A percentile compares a stretch with the other conserved stretches of the same genome.
Conservation (phyloP, 2,329 filamentous ascomycete genomes). For the Shiraia sp. region DNA sequence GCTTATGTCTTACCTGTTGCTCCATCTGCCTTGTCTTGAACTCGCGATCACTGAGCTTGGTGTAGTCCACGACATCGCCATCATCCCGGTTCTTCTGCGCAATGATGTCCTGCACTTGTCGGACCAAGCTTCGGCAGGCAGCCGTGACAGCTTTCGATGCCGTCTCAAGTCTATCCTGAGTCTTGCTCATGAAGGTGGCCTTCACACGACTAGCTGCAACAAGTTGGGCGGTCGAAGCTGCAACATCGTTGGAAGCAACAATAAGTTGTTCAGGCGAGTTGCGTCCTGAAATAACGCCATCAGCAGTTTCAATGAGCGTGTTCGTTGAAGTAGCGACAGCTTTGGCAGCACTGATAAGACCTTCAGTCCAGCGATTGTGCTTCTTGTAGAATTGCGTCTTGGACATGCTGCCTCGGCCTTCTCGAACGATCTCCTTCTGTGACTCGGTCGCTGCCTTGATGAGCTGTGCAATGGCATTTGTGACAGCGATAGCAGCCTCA, state of each 20-base stretch:
- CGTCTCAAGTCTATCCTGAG: constrained; percentile 85
- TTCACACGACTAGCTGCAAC: constrained; percentile 95
- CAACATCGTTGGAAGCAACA: constrained; percentile 95
- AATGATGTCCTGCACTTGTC: constrained; percentile 94
- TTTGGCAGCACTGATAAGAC: constrained; percentile 94
- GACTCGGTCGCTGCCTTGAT: constrained; percentile 94
- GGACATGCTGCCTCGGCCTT: constrained; percentile 84
- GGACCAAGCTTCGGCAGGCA: constrained; percentile 83
- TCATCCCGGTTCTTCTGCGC: constrained; percentile 81
- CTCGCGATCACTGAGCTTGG: constrained; percentile 85
- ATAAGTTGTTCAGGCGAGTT: constrained; percentile 97
- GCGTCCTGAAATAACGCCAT: constrained; percentile 88
- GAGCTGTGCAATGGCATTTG: constrained; percentile 87
- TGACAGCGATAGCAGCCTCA: constrained; percentile 89
- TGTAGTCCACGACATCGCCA: constrained; percentile 80
- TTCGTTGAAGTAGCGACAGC: constrained; percentile 93
- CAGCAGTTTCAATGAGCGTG: constrained; percentile 95
- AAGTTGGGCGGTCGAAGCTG: constrained; percentile 92
- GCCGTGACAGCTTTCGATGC: constrained; percentile 91
- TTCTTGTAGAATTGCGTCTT: constrained; percentile 98
- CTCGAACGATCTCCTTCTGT: constrained; percentile 94
- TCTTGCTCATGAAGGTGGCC: constrained; percentile 97
- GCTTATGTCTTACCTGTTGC: constrained; percentile 77
- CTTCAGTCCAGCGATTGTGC: constrained; percentile 99
- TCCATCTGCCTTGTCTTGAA: constrained; percentile 99